Evolutionary conservation across 169 alveolate genomes (phyloP).

Genomic region (Plasmodium gonderi): DNA sequence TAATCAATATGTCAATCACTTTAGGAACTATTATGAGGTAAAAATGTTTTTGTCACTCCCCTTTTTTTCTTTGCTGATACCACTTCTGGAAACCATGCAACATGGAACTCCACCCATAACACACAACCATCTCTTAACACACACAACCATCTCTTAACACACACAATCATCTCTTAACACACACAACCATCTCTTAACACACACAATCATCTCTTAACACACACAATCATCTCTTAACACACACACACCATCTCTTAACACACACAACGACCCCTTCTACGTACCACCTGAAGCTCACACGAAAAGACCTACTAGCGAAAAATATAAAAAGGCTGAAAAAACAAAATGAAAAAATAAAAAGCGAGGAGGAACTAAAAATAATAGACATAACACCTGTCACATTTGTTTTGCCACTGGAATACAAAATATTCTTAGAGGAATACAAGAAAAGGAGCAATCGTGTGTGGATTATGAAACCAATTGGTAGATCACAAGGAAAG

Average conservation of each 20-base stretch:
- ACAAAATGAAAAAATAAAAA: constrained; percentile 88
- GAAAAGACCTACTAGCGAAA: constrained; percentile 94
- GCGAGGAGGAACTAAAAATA: constrained; percentile 47
- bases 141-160: too few relatives aligned
- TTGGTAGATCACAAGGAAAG: constrained; percentile 94
- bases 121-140: too few relatives aligned
- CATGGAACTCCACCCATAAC: too few relatives aligned
- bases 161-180: too few relatives aligned
- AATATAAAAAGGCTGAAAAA: constrained; percentile 87
- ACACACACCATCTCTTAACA: too few relatives aligned
- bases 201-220: too few relatives aligned
- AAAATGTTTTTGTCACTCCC: neutral
- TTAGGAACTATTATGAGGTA: constrained; percentile 94
- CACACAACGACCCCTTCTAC: neutral
- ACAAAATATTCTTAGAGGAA: constrained; percentile 95
- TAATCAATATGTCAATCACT: constrained; percentile 92
- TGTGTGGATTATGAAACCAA: constrained; percentile 97
- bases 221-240: too few relatives aligned
- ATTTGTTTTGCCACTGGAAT: constrained; percentile 93
- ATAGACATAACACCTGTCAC: constrained; percentile 88
- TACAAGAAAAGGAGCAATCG: constrained; percentile 90
- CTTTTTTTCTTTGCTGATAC: too few relatives aligned
- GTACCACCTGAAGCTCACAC: constrained; percentile 77
- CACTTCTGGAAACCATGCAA: too few relatives aligned
- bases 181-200: too few relatives aligned